Base-by-base conservation (phyloP, 352 stramenopile genomes). In the Phytophthora rubi region DNA sequence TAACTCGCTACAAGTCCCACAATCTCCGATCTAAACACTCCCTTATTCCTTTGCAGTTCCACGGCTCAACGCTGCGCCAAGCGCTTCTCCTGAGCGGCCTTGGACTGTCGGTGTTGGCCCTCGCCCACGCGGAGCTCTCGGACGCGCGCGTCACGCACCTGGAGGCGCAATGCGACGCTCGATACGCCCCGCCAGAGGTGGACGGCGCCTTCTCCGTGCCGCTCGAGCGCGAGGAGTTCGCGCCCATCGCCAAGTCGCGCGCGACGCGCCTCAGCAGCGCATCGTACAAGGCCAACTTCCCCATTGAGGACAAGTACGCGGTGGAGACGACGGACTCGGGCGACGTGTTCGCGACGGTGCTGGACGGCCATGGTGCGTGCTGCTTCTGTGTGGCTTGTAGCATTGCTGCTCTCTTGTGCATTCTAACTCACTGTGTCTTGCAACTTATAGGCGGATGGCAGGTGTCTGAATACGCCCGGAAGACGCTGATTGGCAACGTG, bases 311-410 rank as follows among this genome's bases (percentile, higher is more conserved):
- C 77, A 86, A 94, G 62, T 93, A 88, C 62, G 78, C 89, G 54
- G 85, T 97, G 53, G 80, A 94, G 49, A 70, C 82, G 9, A 80
- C 81, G 28, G 57, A 72, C 13, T 81, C 83, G 21, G 91, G 93
- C 48, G 88, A 95, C 64, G 83, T 97, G 45, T 97, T 95, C 58
- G 90, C 88, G 16, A 81, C 82, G 21, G 94, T 97, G 28, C 85
- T 97, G 53, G 94, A 98, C 70, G 94, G 94, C 3, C 94, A 98
- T 65, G 93, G 94, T 92, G 54, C 33, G 70, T 6, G 10, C 30
- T 26, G 44, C 26, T 10, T 39, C 32, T 4, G 10, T 47, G 5
- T 15, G 39, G 15, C 6, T 18, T 59, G 32, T 16, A 37, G 37
- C 49, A 53, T 6, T 62, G 52, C 53, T 68, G 28, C 39, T 30